A percentile compares a stretch with the other conserved stretches of the same genome.
Conservation (phyloP, 148 eudicot species). For the Rhododendron kiyosumense region DNA sequence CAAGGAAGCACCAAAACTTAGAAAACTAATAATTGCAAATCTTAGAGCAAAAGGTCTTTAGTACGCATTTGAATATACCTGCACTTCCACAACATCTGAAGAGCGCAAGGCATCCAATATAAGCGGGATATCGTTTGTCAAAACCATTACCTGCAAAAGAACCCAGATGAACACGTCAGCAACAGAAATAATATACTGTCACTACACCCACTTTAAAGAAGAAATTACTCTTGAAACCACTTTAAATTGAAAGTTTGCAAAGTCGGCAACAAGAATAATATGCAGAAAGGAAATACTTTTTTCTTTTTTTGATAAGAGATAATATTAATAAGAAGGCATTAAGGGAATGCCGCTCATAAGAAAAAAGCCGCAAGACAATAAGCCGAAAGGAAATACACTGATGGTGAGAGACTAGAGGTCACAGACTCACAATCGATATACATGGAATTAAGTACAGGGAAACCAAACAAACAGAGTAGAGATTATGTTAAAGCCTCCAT, state of each 20-base stretch:
- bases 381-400: neutral
- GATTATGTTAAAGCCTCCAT: neutral
- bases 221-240: neutral
- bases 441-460: neutral
- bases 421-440: neutral
- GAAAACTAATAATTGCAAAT: neutral
- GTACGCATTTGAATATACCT: constrained; percentile 28
- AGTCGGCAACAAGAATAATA: neutral
- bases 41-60: neutral
- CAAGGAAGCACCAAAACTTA: neutral
- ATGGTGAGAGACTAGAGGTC: neutral
- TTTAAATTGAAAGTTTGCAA: neutral
- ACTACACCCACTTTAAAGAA: neutral
- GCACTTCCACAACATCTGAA: constrained; percentile 60
- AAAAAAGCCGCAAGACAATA: neutral
- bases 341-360: no score
- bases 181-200: neutral
- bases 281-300: neutral
- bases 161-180: neutral
- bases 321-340: no score
- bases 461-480: neutral
- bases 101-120: constrained; percentile 49
- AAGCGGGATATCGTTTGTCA: constrained; percentile 51
- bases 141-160: constrained; percentile 41
- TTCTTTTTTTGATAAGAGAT: no score